Conservation (phyloP, 2,329 filamentous ascomycete species). For the Salinomyces thailandicus region DNA sequence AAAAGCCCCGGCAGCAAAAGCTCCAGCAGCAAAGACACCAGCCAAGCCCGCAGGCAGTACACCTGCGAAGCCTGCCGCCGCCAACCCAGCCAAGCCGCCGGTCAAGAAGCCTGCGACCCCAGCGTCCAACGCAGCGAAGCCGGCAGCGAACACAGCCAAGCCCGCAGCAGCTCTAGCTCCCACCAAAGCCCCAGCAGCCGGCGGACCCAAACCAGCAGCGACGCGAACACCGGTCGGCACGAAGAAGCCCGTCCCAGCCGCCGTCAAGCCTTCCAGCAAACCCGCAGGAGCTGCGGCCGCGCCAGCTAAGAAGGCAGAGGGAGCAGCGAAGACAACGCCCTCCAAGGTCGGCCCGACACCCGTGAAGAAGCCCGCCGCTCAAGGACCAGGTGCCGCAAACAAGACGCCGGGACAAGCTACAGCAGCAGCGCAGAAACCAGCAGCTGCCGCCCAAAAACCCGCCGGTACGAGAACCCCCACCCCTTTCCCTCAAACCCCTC, state of each 20-base stretch:
- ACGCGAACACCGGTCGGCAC: slow-evolving; percentile 9
- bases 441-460: slow-evolving; percentile 6
- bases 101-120: slow-evolving; percentile 15
- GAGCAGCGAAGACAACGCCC: slow-evolving; percentile 5
- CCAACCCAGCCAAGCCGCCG: slow-evolving; percentile 6
- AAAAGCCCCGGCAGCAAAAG: slow-evolving; percentile 12
- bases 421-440: slow-evolving; percentile 8
- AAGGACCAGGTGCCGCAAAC: slow-evolving; percentile 1
- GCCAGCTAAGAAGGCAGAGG: neutral
- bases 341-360: slow-evolving; percentile 7
- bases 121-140: slow-evolving; percentile 10
- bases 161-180: slow-evolving; percentile 7
- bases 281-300: slow-evolving; percentile 3
- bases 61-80: slow-evolving; percentile 8
- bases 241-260: slow-evolving; percentile 14
- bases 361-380: slow-evolving; percentile 10
- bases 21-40: slow-evolving; percentile 6
- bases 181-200: slow-evolving; percentile 8
- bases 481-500: too few species aligned
- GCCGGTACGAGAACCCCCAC: too few species aligned
- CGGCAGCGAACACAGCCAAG: slow-evolving; percentile 5
- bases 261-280: slow-evolving; percentile 10
- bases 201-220: slow-evolving; percentile 1
- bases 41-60: slow-evolving; percentile 12
- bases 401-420: slow-evolving; percentile 7